Evolutionary conservation across 2,329 filamentous ascomycete species (phyloP), one percentile per base, ranked within the genome.

Genomic region (Cordyceps javanica): DNA sequence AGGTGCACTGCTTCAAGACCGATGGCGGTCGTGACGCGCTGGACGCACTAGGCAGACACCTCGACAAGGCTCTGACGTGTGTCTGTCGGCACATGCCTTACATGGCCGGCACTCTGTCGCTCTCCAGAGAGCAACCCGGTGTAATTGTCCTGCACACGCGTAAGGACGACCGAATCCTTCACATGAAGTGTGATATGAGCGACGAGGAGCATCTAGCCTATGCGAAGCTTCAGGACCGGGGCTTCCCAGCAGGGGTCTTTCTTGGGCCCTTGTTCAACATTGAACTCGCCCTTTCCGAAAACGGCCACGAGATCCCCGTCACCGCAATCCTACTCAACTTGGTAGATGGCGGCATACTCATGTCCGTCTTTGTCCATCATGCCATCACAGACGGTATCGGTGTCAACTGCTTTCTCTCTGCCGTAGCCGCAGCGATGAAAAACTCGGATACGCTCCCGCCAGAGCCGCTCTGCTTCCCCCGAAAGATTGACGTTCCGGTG

Each of bases 311-410:
- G 3, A 64, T 75, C 25, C 75, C 74, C 0, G 73, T 73, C 11
- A 68, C 69, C 2, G 67, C 67, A n/a, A 66, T 77, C 6, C 69
- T 72, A 14, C 70, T 68, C n/a, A 68, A 69, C 41, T 69, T 75
- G 53, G 68, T 73, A 8, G 61, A 66, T 3, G 75, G 73, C 3
- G 75, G 75, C 1, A 54, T 77, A 10, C 58, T 77, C 7, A 67
- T 78, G 23, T 70, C 66, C 6, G 60, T 74, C n/a, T 74, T 69
- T 58, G 64, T 77, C 46, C 73, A 76, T 59, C 75, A 77, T 57
- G 65, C 73, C 7, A 63, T 76, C 25, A 72, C 71, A 16, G 75
- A 78, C 52, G 75, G 75, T 11, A 68, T 71, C 30, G 73, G 72
- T 21, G 65, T 76, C 21, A 61, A 64, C 21, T 66, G 70, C 6